Conservation (phyloP, 192 early-diverging fungal species). For the Backusella tarrabulga region DNA sequence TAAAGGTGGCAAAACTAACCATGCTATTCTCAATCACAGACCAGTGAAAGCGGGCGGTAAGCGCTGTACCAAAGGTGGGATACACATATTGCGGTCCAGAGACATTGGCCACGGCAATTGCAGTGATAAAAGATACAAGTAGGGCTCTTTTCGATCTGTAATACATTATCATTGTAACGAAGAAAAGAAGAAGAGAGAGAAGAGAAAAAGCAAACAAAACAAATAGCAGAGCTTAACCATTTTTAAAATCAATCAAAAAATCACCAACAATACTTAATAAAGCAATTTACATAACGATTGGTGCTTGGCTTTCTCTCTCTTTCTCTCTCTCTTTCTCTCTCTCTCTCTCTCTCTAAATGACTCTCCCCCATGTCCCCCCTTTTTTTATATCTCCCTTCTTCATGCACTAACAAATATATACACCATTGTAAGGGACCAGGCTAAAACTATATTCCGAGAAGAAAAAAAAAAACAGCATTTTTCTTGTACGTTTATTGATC, state of each 20-base stretch:
- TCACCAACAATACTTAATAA: background rate
- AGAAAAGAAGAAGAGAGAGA: background rate
- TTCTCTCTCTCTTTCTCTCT: no score
- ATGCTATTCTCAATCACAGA: constrained; percentile 32
- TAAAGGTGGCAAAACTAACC: constrained; percentile 32
- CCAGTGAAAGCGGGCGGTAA: constrained; percentile 29
- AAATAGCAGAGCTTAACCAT: background rate
- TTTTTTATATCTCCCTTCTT: background rate
- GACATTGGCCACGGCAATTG: constrained; percentile 30
- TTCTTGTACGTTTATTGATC: background rate
- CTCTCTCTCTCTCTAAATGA: no score
- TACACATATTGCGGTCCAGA: constrained; percentile 35
- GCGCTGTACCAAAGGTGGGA: constrained; percentile 26
- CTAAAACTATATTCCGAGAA: background rate
- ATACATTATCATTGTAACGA: background rate
- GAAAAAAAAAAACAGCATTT: background rate
- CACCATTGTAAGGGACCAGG: background rate
- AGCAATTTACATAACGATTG: background rate
- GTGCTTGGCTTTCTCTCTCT: background rate
- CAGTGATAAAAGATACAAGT: constrained; percentile 28
- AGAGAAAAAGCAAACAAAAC: background rate
- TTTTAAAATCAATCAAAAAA: background rate
- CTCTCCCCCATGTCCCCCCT: background rate
- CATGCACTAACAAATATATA: background rate
- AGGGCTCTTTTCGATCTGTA: background rate